These are phyloP conservation scores for Arctostaphylos glauca DNA, from an alignment of 148 eudicot genomes.

Conservation along the genomic window DNA sequence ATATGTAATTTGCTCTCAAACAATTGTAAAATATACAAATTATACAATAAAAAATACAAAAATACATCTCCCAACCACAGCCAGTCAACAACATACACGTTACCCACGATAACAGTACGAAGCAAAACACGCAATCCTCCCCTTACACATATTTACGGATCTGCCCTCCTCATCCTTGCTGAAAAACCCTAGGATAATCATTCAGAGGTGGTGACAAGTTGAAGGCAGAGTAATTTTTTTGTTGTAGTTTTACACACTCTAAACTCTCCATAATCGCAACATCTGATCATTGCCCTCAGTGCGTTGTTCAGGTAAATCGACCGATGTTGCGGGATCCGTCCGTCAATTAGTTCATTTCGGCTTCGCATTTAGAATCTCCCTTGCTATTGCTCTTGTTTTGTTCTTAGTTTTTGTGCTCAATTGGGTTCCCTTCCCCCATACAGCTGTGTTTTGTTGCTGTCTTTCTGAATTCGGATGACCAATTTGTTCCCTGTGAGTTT, in stretches of 20 bases:
- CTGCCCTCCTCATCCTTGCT: neutral
- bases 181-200: constrained; percentile 7
- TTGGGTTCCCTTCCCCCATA: neutral
- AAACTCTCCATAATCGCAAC: neutral
- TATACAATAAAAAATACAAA: no score
- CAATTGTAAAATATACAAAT: no score
- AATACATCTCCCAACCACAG: no score
- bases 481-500: neutral
- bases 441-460: neutral
- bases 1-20: no score
- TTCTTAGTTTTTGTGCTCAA: neutral
- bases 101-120: neutral
- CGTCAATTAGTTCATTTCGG: neutral
- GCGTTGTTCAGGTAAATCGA: neutral
- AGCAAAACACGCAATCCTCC: neutral
- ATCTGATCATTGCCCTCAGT: no score
- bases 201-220: neutral
- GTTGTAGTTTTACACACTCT: neutral
- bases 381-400: neutral
- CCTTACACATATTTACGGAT: neutral
- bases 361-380: neutral
- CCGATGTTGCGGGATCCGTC: neutral
- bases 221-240: neutral
- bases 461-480: neutral
- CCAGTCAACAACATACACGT: neutral